These are phyloP conservation scores for Trifolium subterraneum DNA, from an alignment of 306 rosid species.

Conservation along the genomic window DNA sequence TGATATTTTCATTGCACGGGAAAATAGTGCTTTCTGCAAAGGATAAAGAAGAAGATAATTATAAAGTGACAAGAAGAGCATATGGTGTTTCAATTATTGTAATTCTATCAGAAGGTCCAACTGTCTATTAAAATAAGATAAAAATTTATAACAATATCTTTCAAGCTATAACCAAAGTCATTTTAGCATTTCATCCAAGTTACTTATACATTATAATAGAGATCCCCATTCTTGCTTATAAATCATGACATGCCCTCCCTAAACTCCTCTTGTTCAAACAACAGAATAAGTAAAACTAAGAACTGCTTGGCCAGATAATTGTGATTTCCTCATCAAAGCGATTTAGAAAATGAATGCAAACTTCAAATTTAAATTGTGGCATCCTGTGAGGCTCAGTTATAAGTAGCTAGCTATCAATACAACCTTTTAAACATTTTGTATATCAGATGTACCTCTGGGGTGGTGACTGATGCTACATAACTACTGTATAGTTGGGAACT, in stretches of 20 bases:
- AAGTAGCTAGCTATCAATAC: neutral
- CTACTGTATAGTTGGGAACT: neutral
- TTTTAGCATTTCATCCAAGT: constrained; percentile 24
- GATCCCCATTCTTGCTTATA: constrained; percentile 15
- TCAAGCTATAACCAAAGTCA: neutral
- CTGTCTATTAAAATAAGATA: too few species aligned
- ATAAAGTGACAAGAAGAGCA: constrained; percentile 31
- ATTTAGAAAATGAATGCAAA: neutral
- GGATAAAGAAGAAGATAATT: constrained; percentile 30
- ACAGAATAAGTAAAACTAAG: constrained; percentile 5
- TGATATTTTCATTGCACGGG: constrained; percentile 59
- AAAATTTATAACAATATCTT: too few species aligned
- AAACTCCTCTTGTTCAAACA: constrained; percentile 11
- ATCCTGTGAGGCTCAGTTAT: neutral
- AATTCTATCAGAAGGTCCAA: too few species aligned
- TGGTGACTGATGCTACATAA: neutral
- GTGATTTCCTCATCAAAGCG: neutral
- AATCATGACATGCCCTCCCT: constrained; percentile 18
- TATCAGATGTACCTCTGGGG: neutral
- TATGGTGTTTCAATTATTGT: neutral
- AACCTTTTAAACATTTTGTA: neutral
- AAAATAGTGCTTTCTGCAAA: constrained; percentile 69
- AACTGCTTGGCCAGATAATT: constrained; percentile 14
- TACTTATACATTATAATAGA: neutral
- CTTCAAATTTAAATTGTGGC: neutral